Base-by-base conservation (phyloP, 2,329 filamentous ascomycete genomes). In the Neopestalotiopsis rosae region DNA sequence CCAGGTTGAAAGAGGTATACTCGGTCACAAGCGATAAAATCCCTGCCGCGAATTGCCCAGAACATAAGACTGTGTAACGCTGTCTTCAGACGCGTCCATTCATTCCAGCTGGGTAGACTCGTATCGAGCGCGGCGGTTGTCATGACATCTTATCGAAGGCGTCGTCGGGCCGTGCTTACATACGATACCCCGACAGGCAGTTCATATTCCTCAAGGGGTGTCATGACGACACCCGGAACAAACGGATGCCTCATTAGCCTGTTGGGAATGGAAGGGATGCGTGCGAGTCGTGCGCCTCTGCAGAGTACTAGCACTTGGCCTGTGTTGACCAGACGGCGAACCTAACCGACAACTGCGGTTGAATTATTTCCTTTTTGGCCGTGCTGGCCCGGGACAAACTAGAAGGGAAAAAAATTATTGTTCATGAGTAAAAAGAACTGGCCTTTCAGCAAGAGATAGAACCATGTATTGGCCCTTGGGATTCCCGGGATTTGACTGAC, bases 221-320 rank as follows among this genome's bases (percentile, higher is more conserved):
- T 52, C 45, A 52, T 52, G 45, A 52, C 20, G 45, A 52, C 45
- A 52, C 45, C 45, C 45, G 45, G 45, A 52, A 52, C 45, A 52
- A 52, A 52, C 45, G 45, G n/a, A 52, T 52, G 20, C 45, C 45
- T 52, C n/a, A 20, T 52, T 52, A 52, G 45, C 45, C 45, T 52
- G n/a, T n/a, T 52, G 45, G 17, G 45, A 52, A 52, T 52, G 45
- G 45, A 52, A 7, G 34, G 34, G 45, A 52, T 52, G 45, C 45
- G 45, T 24, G 45, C 45, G 45, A 52, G 45, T 52, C 45, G 45
- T 52, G 45, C 20, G 20, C 6, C 45, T 52, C n/a, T 10, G 45
- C 45, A 20, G n/a, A 52, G 14, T 52, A 20, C 45, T 52, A 52
- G 45, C 45, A 52, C 20, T 52, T 52, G 45, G n/a, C 20, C 20